Evolutionary conservation across 2,329 filamentous ascomycete genomes (phyloP).

Genomic region (Tolypocladium ophioglossoides): DNA sequence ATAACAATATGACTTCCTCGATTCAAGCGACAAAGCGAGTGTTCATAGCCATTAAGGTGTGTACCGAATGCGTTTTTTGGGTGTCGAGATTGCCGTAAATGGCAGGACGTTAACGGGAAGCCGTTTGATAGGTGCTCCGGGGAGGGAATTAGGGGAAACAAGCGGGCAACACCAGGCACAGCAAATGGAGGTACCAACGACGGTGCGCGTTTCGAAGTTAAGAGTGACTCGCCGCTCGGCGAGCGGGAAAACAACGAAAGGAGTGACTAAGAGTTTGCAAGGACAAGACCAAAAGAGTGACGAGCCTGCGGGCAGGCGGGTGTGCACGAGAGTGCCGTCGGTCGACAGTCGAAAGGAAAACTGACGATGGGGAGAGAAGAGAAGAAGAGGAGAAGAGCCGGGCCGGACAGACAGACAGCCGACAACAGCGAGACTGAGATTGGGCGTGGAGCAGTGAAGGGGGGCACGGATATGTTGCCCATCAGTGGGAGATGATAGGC

Average conservation of each 20-base stretch:
- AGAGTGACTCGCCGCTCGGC: slow-evolving; percentile 1
- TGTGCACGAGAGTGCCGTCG: slow-evolving; percentile 15
- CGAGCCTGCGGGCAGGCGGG: slow-evolving; percentile 46
- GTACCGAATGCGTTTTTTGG: neutral
- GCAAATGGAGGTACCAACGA: neutral
- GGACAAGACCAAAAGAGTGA: slow-evolving; percentile 37
- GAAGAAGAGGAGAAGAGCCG: slow-evolving; percentile 13
- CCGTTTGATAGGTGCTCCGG: neutral
- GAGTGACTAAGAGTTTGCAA: slow-evolving; percentile 25
- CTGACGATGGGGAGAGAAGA: slow-evolving; percentile 20
- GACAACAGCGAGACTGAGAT: neutral
- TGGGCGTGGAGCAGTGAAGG: slow-evolving; percentile 1
- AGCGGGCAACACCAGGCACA: neutral
- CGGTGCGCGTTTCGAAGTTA: neutral
- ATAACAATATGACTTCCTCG: neutral
- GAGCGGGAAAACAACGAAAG: slow-evolving; percentile 14
- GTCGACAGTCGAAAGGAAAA: slow-evolving; percentile 22
- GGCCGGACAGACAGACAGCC: neutral
- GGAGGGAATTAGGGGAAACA: neutral
- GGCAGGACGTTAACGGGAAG: neutral
- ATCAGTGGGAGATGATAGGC: neutral
- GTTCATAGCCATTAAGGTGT: slow-evolving; percentile 12
- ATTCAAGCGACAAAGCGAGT: slow-evolving; percentile 9
- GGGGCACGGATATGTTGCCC: neutral
- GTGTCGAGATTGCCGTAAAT: neutral